phyloP scores from a whole-genome alignment of 495 filamentous ascomycete genomes.

The Penicillium angulare region DNA sequence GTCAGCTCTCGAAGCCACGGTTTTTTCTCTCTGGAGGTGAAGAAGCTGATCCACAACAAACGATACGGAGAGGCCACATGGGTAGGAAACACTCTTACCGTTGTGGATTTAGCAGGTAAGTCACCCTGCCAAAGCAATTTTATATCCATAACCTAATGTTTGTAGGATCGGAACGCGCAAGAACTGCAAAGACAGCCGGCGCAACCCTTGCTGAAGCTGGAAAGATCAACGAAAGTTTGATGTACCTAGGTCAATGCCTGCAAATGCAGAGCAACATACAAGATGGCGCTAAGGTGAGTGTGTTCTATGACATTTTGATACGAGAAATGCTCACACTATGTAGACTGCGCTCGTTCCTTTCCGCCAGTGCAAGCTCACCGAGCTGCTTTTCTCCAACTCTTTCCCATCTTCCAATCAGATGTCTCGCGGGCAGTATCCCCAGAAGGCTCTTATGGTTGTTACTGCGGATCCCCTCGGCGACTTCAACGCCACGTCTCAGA shows the following conservation, averaged over 20 bases:
- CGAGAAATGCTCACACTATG: conserved; percentile 5
- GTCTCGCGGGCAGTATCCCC: conserved; percentile 59
- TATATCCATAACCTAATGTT: conserved; percentile 12
- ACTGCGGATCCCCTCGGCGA: conserved; percentile 93
- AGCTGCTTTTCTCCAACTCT: conserved; percentile 92
- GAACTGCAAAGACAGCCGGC: conserved; percentile 90
- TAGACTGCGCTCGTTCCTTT: conserved; percentile 81
- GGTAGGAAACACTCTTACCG: conserved; percentile 77
- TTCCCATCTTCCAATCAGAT: conserved; percentile 69
- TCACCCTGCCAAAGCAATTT: background rate
- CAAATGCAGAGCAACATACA: conserved; percentile 88
- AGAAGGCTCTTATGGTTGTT: conserved; percentile 94
- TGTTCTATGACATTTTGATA: background rate
- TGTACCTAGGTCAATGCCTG: conserved; percentile 96
- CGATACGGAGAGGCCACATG: conserved; percentile 57
- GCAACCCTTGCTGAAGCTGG: conserved; percentile 91
- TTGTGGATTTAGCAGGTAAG: conserved; percentile 87
- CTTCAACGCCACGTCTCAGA: conserved; percentile 95
- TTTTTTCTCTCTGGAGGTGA: conserved; percentile 94
- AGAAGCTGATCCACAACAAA: conserved; percentile 64
- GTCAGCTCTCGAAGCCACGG: conserved; percentile 89
- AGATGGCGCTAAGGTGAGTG: conserved; percentile 67
- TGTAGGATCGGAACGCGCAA: conserved; percentile 78
- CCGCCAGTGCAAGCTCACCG: conserved; percentile 95
- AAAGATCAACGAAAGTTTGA: conserved; percentile 95